Conservation (phyloP, 768 basidiomycete genomes). For the Galerina marginata region DNA sequence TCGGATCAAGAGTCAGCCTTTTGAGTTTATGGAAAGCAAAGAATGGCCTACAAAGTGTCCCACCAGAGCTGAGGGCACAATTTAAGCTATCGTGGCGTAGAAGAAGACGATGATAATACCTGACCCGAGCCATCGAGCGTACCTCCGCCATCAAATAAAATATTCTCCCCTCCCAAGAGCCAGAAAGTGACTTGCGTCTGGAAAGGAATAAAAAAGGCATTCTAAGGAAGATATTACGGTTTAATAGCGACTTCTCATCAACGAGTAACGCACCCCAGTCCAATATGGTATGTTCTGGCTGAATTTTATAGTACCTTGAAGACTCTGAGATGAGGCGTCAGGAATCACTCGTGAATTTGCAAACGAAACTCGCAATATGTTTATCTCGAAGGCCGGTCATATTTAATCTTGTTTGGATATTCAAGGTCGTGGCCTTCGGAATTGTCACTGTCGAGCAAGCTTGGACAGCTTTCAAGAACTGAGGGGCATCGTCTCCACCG, state of each 20-base stretch:
- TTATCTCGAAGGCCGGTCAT: constrained; percentile 58
- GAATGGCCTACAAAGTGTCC: constrained; percentile 47
- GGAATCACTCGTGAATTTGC: neutral
- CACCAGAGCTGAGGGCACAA: constrained; percentile 52
- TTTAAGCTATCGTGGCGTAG: neutral
- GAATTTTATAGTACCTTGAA: constrained; percentile 58
- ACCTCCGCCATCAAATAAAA: constrained; percentile 61
- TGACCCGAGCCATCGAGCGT: constrained; percentile 71
- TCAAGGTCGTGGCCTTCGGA: constrained; percentile 52
- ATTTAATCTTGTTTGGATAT: constrained; percentile 54
- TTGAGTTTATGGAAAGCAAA: neutral
- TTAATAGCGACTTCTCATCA: neutral
- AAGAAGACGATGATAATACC: constrained; percentile 29
- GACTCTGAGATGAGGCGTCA: constrained; percentile 34
- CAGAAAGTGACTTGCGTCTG: constrained; percentile 61
- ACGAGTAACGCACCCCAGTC: constrained; percentile 43
- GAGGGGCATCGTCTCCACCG: constrained; percentile 58
- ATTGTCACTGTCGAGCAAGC: constrained; percentile 48
- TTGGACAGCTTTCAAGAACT: constrained; percentile 48
- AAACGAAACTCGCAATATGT: constrained; percentile 45
- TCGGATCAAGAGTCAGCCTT: neutral
- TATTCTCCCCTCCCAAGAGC: constrained; percentile 56
- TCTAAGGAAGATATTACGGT: constrained; percentile 30
- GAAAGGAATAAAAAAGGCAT: constrained; percentile 58
- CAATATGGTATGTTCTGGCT: constrained; percentile 57